These are phyloP conservation scores for Escovopsis sp. DNA, from an alignment of 2,329 filamentous ascomycete genomes.

Conservation along the genomic window DNA sequence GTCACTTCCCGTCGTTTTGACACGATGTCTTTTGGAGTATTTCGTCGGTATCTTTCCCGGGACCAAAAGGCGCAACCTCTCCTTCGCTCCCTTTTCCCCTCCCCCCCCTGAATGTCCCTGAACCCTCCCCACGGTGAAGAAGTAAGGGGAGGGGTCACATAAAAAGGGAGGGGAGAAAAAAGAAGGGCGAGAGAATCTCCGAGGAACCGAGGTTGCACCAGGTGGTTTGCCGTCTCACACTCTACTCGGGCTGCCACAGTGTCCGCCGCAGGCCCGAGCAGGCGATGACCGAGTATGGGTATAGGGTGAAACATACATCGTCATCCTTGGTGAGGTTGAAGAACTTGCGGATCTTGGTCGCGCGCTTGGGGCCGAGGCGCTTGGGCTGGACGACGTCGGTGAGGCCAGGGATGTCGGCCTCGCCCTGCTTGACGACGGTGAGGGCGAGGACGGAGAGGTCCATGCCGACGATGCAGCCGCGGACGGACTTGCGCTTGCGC, in stretches of 20 bases:
- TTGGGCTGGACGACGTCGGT: slow-evolving; percentile 98
- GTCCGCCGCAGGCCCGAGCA: slow-evolving; percentile 41
- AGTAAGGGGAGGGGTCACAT: too few species aligned
- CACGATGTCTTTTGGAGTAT: not conserved
- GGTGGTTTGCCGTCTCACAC: slow-evolving; percentile 32
- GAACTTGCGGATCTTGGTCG: slow-evolving; percentile 99
- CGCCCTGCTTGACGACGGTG: slow-evolving; percentile 95
- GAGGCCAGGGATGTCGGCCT: slow-evolving; percentile 82
- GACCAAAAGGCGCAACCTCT: not conserved
- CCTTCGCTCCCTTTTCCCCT: too few species aligned
- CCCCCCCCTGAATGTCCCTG: too few species aligned
- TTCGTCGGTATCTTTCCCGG: not conserved
- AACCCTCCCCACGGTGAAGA: too few species aligned
- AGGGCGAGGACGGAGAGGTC: slow-evolving; percentile 93
- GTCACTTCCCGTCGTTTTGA: slow-evolving; percentile 13
- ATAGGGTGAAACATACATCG: slow-evolving; percentile 70
- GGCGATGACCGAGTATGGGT: slow-evolving; percentile 51
- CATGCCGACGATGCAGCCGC: slow-evolving; percentile 95
- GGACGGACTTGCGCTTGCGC: slow-evolving; percentile 98
- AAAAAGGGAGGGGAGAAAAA: too few species aligned
- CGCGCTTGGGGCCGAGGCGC: slow-evolving; percentile 98
- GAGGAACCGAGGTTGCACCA: slow-evolving; percentile 2
- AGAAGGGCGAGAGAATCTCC: not conserved
- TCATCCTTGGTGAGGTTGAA: slow-evolving; percentile 99
- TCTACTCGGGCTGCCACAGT: slow-evolving; percentile 37